phyloP scores from a whole-genome alignment of 2,329 filamentous ascomycete species.

The Ophiostoma novo-ulmi region DNA sequence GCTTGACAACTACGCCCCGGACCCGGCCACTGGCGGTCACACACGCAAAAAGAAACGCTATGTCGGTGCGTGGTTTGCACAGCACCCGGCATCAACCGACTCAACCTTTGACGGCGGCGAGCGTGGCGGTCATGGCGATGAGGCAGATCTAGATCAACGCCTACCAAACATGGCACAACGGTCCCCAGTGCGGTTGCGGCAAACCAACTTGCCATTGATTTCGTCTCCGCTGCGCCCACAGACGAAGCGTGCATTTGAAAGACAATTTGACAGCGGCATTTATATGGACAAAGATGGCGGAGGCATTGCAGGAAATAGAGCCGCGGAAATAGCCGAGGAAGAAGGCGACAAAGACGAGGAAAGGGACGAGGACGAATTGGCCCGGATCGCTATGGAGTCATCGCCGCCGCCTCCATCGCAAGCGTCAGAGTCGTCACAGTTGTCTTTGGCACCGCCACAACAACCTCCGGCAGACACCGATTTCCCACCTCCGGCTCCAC shows the following conservation, averaged over 20 bases:
- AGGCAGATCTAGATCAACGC: not conserved
- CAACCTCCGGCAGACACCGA: conserved; percentile 31
- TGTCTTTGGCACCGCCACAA: conserved; percentile 35
- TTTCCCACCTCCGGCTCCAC: conserved; percentile 38
- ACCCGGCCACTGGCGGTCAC: conserved; percentile 34
- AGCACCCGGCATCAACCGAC: conserved; percentile 35
- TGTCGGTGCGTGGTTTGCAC: conserved; percentile 63
- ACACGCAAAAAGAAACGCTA: conserved; percentile 58
- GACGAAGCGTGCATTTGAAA: conserved; percentile 44
- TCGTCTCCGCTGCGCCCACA: conserved; percentile 26
- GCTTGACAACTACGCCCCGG: conserved; percentile 55
- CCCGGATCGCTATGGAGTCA: conserved; percentile 32
- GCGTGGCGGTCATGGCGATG: not conserved
- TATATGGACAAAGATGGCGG: conserved; percentile 60
- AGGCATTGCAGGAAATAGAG: conserved; percentile 37
- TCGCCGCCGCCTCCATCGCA: conserved; percentile 51
- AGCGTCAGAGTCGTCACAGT: conserved; percentile 55
- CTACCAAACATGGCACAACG: not conserved
- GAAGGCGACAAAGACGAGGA: conserved; percentile 39
- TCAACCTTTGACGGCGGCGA: conserved; percentile 25
- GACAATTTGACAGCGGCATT: conserved; percentile 60
- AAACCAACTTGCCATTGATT: conserved; percentile 13
- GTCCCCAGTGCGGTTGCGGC: not conserved
- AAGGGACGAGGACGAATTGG: conserved; percentile 30
- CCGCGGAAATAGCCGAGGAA: conserved; percentile 19